Conservation (phyloP, 139 green algal genomes). For the Deuterostichococcus epilithicus region DNA sequence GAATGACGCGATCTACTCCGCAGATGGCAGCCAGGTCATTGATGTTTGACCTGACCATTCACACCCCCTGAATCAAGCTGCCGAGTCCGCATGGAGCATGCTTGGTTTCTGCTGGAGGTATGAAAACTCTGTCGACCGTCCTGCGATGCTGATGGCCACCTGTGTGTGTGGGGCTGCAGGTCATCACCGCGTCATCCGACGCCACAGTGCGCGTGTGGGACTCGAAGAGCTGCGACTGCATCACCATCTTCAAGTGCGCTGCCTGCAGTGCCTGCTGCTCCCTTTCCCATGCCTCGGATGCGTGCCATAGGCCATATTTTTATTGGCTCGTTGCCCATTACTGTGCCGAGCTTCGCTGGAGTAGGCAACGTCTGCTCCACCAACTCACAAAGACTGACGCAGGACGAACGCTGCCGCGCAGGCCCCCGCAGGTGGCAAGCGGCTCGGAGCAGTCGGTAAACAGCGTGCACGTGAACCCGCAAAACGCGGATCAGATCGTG, state of each 20-base stretch:
- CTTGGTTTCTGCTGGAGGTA: background rate
- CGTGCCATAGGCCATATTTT: background rate
- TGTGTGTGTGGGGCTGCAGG: slow-evolving; percentile 22
- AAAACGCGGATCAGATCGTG: slow-evolving; percentile 83
- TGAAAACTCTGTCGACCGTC: background rate
- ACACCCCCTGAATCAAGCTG: background rate
- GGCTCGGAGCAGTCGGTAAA: slow-evolving; percentile 64
- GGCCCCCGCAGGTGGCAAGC: slow-evolving; percentile 14
- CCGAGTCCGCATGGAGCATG: background rate
- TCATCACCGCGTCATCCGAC: slow-evolving; percentile 77
- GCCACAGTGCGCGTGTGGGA: slow-evolving; percentile 92
- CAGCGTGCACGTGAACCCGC: slow-evolving; percentile 65
- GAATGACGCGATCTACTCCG: slow-evolving; percentile 75
- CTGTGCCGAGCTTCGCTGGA: no score
- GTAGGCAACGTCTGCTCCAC: no score
- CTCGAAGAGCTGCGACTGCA: slow-evolving; percentile 81
- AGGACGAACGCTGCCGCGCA: background rate
- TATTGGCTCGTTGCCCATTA: no score
- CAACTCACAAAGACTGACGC: no score
- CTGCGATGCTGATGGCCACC: background rate
- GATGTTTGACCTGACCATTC: background rate
- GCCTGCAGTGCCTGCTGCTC: slow-evolving; percentile 7
- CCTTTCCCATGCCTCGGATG: no score
- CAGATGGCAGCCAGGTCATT: slow-evolving; percentile 63
- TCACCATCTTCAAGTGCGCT: slow-evolving; percentile 57